phyloP scores from a whole-genome alignment of 1,284 basidiomycete species.

The Moniliella sp. region DNA sequence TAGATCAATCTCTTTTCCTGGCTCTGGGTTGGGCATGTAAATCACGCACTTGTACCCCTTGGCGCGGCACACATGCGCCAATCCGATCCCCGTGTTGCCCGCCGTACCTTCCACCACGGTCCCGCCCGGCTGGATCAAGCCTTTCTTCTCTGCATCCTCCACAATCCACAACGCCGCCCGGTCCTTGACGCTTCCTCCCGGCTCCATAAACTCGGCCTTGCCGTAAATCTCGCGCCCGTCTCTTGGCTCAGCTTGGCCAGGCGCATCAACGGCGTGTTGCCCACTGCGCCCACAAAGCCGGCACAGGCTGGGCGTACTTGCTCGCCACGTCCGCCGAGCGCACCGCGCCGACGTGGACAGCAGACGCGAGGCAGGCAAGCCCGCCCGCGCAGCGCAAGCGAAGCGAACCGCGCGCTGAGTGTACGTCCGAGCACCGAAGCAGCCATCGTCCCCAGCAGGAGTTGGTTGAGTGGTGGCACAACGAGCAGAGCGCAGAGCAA shows the following conservation, averaged over 20 bases:
- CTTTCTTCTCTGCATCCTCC: slow-evolving; percentile 65
- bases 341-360: no score
- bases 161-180: slow-evolving; percentile 79
- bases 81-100: slow-evolving; percentile 92
- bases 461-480: no score
- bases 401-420: no score
- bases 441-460: no score
- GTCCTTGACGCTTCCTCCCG: slow-evolving; percentile 96
- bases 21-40: slow-evolving; percentile 89
- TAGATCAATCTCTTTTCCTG: slow-evolving; percentile 89
- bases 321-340: slow-evolving; percentile 1
- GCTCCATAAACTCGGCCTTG: slow-evolving; percentile 94
- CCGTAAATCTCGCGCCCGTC: slow-evolving; percentile 68
- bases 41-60: slow-evolving; percentile 95
- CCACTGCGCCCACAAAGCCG: slow-evolving; percentile 70
- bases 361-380: no score
- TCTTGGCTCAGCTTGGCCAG: slow-evolving; percentile 52
- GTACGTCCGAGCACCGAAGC: no score
- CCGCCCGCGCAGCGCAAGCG: no score
- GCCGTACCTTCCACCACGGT: slow-evolving; percentile 94
- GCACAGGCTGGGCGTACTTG: slow-evolving; percentile 29
- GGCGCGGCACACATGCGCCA: slow-evolving; percentile 73
- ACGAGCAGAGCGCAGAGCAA: no score
- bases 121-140: slow-evolving; percentile 57
- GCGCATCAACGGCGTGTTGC: slow-evolving; percentile 65